phyloP scores from a whole-genome alignment of 805 yeast species.

The Kodamaea kaohsiungensis region DNA sequence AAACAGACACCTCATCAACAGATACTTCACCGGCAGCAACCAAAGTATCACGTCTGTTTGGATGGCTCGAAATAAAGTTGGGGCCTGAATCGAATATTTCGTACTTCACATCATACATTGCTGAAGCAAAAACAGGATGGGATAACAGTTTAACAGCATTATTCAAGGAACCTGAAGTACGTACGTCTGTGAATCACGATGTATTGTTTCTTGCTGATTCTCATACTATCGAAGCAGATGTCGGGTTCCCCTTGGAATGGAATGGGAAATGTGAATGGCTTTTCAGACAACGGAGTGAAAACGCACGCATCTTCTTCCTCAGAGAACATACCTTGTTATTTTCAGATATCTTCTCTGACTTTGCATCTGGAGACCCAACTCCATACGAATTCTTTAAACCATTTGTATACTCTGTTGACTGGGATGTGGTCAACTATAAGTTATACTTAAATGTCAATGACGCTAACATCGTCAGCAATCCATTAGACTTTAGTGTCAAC shows the following conservation, averaged over 20 bases:
- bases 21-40: slow-evolving; percentile 7
- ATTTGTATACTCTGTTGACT: slow-evolving; percentile 56
- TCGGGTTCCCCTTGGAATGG: slow-evolving; percentile 80
- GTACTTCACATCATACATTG: slow-evolving; percentile 50
- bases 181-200: slow-evolving; percentile 90
- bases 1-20: slow-evolving; percentile 1
- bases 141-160: slow-evolving; percentile 47
- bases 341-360: slow-evolving; percentile 74
- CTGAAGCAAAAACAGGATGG: slow-evolving; percentile 56
- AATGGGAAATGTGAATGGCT: slow-evolving; percentile 75
- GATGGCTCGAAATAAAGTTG: slow-evolving; percentile 83
- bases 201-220: slow-evolving; percentile 62
- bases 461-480: slow-evolving; percentile 83
- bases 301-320: slow-evolving; percentile 62
- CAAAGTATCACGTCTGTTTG: slow-evolving; percentile 63
- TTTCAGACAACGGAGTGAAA: slow-evolving; percentile 52
- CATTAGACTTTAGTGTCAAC: slow-evolving; percentile 81
- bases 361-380: slow-evolving; percentile 67
- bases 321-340: slow-evolving; percentile 80
- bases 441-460: slow-evolving; percentile 82
- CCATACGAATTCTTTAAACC: slow-evolving; percentile 82
- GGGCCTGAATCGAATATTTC: slow-evolving; percentile 52
- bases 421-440: slow-evolving; percentile 59
- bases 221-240: slow-evolving; percentile 54
- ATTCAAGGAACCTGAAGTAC: slow-evolving; percentile 58